phyloP scores from a whole-genome alignment of 257 asterid genomes.

The Dorcoceras hygrometricum region DNA sequence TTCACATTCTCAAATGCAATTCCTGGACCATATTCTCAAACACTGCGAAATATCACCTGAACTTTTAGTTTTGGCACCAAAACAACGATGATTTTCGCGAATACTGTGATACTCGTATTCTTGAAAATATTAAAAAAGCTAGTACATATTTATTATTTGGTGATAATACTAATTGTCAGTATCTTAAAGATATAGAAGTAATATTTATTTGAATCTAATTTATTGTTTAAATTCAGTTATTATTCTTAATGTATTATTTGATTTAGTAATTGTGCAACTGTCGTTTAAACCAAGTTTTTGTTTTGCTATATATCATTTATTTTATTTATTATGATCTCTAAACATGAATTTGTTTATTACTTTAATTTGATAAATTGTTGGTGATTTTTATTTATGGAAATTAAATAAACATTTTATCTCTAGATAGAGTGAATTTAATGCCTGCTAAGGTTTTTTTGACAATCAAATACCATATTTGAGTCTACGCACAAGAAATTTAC shows the following conservation, averaged over 20 bases:
- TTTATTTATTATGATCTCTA: too few relatives aligned
- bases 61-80: constrained; percentile 9
- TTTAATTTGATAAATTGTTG: not conserved
- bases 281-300: not conserved
- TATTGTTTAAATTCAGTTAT: too few relatives aligned
- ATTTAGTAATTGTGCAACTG: not conserved
- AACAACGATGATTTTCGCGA: not conserved
- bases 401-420: too few relatives aligned
- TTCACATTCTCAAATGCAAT: too few relatives aligned
- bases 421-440: not conserved
- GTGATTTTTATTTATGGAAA: not conserved
- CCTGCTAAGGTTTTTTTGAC: too few relatives aligned
- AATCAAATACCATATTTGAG: not conserved
- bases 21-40: too few relatives aligned
- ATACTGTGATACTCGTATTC: constrained; percentile 1
- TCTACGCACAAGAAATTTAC: not conserved
- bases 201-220: too few relatives aligned
- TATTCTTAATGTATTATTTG: not conserved
- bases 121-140: not conserved
- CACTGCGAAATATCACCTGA: too few relatives aligned
- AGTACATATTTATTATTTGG: not conserved
- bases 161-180: not conserved
- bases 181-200: too few relatives aligned
- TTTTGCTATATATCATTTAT: not conserved
- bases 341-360: not conserved